Conservation (phyloP, 2,329 filamentous ascomycete species). For the Clonostachys byssicola region DNA sequence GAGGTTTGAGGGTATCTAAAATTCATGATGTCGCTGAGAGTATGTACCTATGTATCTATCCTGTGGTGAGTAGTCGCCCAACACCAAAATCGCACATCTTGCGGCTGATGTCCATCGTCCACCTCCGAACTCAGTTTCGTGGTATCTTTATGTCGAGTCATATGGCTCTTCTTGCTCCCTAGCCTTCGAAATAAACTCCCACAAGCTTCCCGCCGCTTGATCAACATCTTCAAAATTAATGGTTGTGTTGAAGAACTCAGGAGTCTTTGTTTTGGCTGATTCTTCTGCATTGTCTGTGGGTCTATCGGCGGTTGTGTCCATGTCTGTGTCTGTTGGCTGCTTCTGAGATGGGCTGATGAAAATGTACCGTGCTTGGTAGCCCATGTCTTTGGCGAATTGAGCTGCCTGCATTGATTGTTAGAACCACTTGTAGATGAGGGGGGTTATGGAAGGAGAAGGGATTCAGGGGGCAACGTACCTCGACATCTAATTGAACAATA, state of each 20-base stretch:
- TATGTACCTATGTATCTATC: too few species aligned
- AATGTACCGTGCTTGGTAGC: constrained; percentile 50
- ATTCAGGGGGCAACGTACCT: constrained; percentile 32
- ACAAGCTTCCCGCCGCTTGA: constrained; percentile 12
- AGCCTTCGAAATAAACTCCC: constrained; percentile 18
- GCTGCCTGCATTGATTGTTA: constrained; percentile 33
- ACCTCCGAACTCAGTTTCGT: too few species aligned
- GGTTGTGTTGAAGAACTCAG: constrained; percentile 17
- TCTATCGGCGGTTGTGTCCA: constrained; percentile 12
- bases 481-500: constrained; percentile 45
- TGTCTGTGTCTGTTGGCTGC: constrained; percentile 16
- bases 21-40: too few species aligned
- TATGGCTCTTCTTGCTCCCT: constrained; percentile 2
- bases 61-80: too few species aligned
- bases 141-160: not conserved
- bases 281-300: constrained; percentile 15
- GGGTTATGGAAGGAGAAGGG: constrained; percentile 1
- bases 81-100: too few species aligned
- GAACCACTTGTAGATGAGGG: not conserved
- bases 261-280: constrained; percentile 11
- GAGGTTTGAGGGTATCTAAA: too few species aligned
- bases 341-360: constrained; percentile 40
- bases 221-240: constrained; percentile 18
- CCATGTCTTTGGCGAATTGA: constrained; percentile 53
- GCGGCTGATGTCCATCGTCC: too few species aligned